A percentile compares a stretch with the other conserved stretches of the same genome.
Evolutionary conservation across 2,329 filamentous ascomycete species (phyloP).

Genomic region (Fusarium newnesense): DNA sequence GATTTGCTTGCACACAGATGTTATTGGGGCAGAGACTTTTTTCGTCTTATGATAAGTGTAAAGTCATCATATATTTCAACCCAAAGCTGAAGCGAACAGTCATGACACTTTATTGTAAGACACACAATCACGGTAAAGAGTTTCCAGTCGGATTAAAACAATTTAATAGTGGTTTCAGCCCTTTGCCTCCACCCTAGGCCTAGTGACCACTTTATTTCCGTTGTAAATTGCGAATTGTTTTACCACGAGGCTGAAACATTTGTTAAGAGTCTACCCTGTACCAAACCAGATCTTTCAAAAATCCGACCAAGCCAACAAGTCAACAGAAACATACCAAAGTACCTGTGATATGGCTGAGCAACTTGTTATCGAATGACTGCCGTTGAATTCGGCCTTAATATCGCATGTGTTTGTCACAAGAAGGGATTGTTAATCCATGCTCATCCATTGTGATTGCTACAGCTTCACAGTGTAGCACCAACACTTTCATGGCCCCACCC

Average conservation of each 20-base stretch:
- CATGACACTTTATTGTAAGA: rapidly evolving
- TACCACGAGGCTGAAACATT: neutral
- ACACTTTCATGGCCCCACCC: neutral
- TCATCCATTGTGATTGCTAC: rapidly evolving
- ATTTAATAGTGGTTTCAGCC: rapidly evolving
- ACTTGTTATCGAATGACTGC: neutral
- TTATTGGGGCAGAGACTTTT: no score
- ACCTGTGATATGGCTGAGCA: neutral
- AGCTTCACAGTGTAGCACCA: neutral
- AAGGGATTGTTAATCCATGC: neutral
- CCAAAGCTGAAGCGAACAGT: neutral
- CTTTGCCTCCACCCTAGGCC: neutral
- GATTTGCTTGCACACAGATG: neutral
- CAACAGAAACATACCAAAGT: neutral
- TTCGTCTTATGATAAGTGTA: neutral
- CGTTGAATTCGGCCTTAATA: rapidly evolving
- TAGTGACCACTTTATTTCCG: no score
- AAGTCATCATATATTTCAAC: rapidly evolving
- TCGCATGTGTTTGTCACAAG: rapidly evolving
- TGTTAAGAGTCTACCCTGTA: neutral
- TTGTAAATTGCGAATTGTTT: neutral
- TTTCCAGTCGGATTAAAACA: no score
- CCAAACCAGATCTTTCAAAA: rapidly evolving
- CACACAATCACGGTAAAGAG: neutral
- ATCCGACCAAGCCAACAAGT: neutral